Base-by-base conservation (phyloP, 1,139 yeast species). In the Saccharomyces hybrid region DNA sequence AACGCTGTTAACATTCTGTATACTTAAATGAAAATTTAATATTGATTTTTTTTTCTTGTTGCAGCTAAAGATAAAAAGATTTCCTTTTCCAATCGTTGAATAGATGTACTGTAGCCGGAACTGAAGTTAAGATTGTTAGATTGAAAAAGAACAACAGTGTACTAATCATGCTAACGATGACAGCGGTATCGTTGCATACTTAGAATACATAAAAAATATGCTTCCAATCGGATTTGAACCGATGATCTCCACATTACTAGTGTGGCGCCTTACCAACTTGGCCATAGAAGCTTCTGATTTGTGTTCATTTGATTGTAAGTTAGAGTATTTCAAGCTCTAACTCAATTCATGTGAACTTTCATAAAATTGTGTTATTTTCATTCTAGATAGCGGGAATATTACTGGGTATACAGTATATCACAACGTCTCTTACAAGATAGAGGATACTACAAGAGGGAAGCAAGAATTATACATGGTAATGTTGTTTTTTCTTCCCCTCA, bases 181-280 rank as follows among this genome's bases (percentile, higher is more conserved):
- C n/a, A 30, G 13, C 32, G 13, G 32, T 30, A 11, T 30, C 13
- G n/a, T 11, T 3, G 13, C 32, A 30, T 11, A 11, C 4, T 5
- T 11, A 11, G 5, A 13, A 28, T 30, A 13, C n/a, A 30, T 23
- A 30, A 30, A 28, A 30, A 6, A 26, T 26, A 30, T 30, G 32
- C 32, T 30, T 30, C 32, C 32, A 30, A 30, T 30, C 32, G 32
- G 32, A 30, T 4, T 83, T 84, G 88, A 83, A 83, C 88, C 83
- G 87, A 81, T 82, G 89, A 83, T 83, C 88, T 84, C 86, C 83
- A 82, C 88, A 84, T 83, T 83, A 83, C 88, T 83, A 84, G 89
- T 84, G 88, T 82, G 82, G 86, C 86, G 89, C 88, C 88, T 84
- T 84, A 84, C 88, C 89, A 83, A 83, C 88, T 84, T 83, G 88